A percentile compares a stretch with the other conserved stretches of the same genome.
Conservation (phyloP, 768 basidiomycete species). For the Floccularia luteovirens region DNA sequence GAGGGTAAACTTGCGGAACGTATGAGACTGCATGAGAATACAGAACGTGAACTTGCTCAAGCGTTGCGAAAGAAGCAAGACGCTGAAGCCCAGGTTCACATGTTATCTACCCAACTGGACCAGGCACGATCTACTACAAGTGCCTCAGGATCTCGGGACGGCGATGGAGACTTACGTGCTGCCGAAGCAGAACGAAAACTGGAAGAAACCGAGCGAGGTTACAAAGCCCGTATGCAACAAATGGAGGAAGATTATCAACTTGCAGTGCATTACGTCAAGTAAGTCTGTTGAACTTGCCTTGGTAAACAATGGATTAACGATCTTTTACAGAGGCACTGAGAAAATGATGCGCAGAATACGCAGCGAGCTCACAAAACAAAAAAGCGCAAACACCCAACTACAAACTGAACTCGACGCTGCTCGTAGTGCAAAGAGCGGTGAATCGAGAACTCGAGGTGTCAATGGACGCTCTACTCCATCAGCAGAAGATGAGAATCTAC, state of each 20-base stretch:
- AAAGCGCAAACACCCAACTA: slow-evolving; percentile 67
- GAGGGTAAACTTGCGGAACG: slow-evolving; percentile 74
- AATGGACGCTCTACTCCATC: slow-evolving; percentile 79
- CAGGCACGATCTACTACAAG: slow-evolving; percentile 52
- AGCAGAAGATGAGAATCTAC: slow-evolving; percentile 70
- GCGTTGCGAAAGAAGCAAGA: slow-evolving; percentile 63
- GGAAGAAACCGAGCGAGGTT: slow-evolving; percentile 70
- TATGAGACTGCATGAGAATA: slow-evolving; percentile 61
- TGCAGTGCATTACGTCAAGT: slow-evolving; percentile 98
- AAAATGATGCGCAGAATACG: slow-evolving; percentile 97
- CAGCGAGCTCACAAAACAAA: slow-evolving; percentile 91
- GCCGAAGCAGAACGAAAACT: slow-evolving; percentile 71
- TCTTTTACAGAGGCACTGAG: slow-evolving; percentile 73
- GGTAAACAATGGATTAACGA: slow-evolving; percentile 8
- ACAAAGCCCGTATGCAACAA: slow-evolving; percentile 76
- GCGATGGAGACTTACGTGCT: slow-evolving; percentile 29
- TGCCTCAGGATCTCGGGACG: slow-evolving; percentile 25
- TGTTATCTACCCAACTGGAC: slow-evolving; percentile 62
- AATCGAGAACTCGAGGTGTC: slow-evolving; percentile 31
- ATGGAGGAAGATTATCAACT: slow-evolving; percentile 95
- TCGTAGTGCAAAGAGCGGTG: slow-evolving; percentile 53
- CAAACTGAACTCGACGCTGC: slow-evolving; percentile 77
- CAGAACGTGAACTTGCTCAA: slow-evolving; percentile 69
- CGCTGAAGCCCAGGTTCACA: slow-evolving; percentile 60
- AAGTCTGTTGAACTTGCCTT: slow-evolving; percentile 23